Percentiles rank a stretch among this genome's conserved stretches.
Evolutionary conservation across 2,329 filamentous ascomycete genomes (phyloP).

Genomic region (Ophiosphaerella korrae): DNA sequence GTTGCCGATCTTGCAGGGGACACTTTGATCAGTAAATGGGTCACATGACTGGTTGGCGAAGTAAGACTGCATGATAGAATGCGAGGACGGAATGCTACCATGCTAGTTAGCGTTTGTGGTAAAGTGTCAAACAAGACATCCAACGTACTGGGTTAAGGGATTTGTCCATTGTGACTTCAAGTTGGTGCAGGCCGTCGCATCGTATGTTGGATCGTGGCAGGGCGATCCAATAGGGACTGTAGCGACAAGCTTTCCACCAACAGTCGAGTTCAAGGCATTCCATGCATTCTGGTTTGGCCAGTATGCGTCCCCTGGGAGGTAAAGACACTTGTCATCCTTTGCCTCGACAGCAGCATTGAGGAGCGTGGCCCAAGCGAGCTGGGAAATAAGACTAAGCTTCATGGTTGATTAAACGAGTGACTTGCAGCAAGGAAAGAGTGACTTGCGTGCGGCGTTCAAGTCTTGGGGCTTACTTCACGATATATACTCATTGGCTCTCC

Average conservation of each 20-base stretch:
- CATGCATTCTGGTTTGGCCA: slow-evolving; percentile 44
- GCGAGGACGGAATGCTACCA: slow-evolving; percentile 13
- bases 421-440: neutral
- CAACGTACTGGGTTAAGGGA: slow-evolving; percentile 24
- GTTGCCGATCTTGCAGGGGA: slow-evolving; percentile 29
- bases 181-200: slow-evolving; percentile 14
- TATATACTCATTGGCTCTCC: neutral
- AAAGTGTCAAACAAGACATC: slow-evolving; percentile 1
- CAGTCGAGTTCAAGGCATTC: slow-evolving; percentile 44
- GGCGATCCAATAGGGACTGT: slow-evolving; percentile 48
- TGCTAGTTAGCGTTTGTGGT: neutral
- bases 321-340: slow-evolving; percentile 13
- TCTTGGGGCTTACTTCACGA: neutral
- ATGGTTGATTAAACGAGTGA: slow-evolving; percentile 8
- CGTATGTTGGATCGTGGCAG: slow-evolving; percentile 39
- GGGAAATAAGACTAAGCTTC: slow-evolving; percentile 14
- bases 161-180: slow-evolving; percentile 23
- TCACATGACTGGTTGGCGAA: slow-evolving; percentile 23
- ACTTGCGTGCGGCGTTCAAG: neutral
- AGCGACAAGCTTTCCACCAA: slow-evolving; percentile 45
- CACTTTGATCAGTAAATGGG: slow-evolving; percentile 15
- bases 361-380: slow-evolving; percentile 12
- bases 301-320: slow-evolving; percentile 40
- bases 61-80: slow-evolving; percentile 22
- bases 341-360: neutral